Conservation (phyloP, 2,329 filamentous ascomycete genomes). For the Ophiocordyceps polyrhachis-furcata region DNA sequence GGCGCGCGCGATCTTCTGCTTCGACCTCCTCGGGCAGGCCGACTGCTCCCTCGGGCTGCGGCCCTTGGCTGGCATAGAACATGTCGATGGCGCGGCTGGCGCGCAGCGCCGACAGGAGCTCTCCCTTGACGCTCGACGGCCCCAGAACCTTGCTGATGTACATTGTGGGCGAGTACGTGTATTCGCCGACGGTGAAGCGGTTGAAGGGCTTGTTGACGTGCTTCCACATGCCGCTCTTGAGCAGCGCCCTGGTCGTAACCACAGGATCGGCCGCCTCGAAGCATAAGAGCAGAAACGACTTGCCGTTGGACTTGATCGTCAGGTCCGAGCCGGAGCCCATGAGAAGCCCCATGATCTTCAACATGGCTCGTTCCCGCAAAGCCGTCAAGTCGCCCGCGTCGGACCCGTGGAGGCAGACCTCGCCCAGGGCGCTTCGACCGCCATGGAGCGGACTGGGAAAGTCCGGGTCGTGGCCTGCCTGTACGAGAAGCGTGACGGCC, state of each 20-base stretch:
- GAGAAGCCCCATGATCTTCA: slow-evolving; percentile 36
- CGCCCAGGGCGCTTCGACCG: slow-evolving; percentile 43
- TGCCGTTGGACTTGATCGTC: slow-evolving; percentile 34
- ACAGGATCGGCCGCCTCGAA: slow-evolving; percentile 37
- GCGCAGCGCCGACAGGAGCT: slow-evolving; percentile 28
- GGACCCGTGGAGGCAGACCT: slow-evolving; percentile 40
- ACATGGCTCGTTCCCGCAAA: slow-evolving; percentile 32
- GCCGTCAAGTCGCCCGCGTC: slow-evolving; percentile 23
- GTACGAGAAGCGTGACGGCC: slow-evolving; percentile 35
- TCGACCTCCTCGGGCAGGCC: slow-evolving; percentile 32
- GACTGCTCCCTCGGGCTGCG: slow-evolving; percentile 32
- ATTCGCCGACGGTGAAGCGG: slow-evolving; percentile 29
- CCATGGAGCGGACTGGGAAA: slow-evolving; percentile 44
- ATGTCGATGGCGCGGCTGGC: slow-evolving; percentile 33
- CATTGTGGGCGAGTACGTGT: slow-evolving; percentile 46
- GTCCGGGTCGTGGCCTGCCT: slow-evolving; percentile 42
- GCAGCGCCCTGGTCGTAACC: slow-evolving; percentile 34
- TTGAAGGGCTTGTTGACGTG: slow-evolving; percentile 42
- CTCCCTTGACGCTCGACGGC: slow-evolving; percentile 17
- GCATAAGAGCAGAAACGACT: slow-evolving; percentile 39
- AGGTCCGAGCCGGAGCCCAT: slow-evolving; percentile 38
- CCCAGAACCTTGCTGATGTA: slow-evolving; percentile 33
- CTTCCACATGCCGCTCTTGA: slow-evolving; percentile 48
- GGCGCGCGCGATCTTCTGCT: slow-evolving; percentile 29
- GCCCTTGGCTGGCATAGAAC: slow-evolving; percentile 32